These are phyloP conservation scores for Myriangium duriaei DNA, from an alignment of 2,329 filamentous ascomycete genomes.

Conservation along the genomic window DNA sequence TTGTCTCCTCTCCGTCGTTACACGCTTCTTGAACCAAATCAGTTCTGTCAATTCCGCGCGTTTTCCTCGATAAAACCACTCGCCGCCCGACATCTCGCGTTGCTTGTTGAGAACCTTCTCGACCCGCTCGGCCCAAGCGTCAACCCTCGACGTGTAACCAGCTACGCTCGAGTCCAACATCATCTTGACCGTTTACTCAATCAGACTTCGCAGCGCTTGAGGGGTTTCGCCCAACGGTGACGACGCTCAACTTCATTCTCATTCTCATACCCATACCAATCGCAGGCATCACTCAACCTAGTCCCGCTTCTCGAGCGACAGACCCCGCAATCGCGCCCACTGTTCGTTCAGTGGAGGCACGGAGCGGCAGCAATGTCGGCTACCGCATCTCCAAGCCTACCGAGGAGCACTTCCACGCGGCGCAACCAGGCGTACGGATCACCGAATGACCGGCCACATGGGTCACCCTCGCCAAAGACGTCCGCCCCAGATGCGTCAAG, in stretches of 20 bases:
- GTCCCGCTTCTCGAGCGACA: background rate
- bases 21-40: too few species aligned
- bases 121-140: background rate
- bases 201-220: slow-evolving; percentile 3
- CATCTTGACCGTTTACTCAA: slow-evolving; percentile 2
- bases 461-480: slow-evolving; percentile 28
- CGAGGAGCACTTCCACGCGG: slow-evolving; percentile 38
- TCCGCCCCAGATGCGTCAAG: slow-evolving; percentile 21
- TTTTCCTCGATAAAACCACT: too few species aligned
- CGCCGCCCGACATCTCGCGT: background rate
- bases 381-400: slow-evolving; percentile 33
- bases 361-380: slow-evolving; percentile 24
- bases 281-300: background rate
- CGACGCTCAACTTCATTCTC: slow-evolving; percentile 5
- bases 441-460: slow-evolving; percentile 36
- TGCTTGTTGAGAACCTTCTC: background rate
- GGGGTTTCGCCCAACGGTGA: slow-evolving; percentile 4
- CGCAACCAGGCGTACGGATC: slow-evolving; percentile 33
- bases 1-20: background rate
- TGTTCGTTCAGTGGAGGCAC: slow-evolving; percentile 7
- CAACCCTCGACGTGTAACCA: background rate
- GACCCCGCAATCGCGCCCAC: background rate
- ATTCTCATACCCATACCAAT: background rate
- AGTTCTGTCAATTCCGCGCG: too few species aligned
- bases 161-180: background rate